Evolutionary conservation across 495 filamentous ascomycete species (phyloP), one percentile per base, ranked within the genome.

Genomic region (Aspergillus saccharolyticus): DNA sequence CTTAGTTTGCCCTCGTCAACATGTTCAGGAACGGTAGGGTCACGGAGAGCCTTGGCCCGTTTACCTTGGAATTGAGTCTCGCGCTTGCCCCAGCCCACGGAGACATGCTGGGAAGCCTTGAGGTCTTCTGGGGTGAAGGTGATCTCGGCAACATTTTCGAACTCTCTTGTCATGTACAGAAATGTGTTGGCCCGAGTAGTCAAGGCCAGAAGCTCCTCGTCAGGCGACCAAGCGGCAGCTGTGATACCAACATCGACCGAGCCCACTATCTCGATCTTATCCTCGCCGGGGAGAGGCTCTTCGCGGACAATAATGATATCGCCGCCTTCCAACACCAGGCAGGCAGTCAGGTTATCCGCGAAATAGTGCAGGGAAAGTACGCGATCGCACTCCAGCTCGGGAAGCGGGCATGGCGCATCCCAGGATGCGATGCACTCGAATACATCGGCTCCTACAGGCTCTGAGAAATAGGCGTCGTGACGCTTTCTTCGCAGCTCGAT

Each of bases 21-120:
- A 68, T 88, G 90, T 70, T 97, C 93, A 0, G 94, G 94, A 53
- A 98, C 86, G 18, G 94, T 98, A 16, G 94, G 94, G 68, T 98
- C 94, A 54, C 88, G 80, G 42, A 97, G 79, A 25, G 89, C 89
- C 68, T 91, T 94, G 39, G 92, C 94, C 64, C 91, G 85, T 66
- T 89, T 91, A 50, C 94, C 94, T 66, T 96, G 88, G 66, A 98
- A 98, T 72, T 98, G 94, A 6, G 94, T 98, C 71, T 98, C 94
- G 67, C 87, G 86, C 77, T 97, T 97, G 58, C 94, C 94, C 94
- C 94, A 98, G 52, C 94, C 94, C 20, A 98, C 94, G 18, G 91
- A 96, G 44, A 98, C 94, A 81, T 98, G 94, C 68, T 89, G 90
- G 1, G 94, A 97, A 1, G 84, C 81, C 64, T 91, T 85, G 54